Percentiles rank a stretch among this genome's conserved stretches.
Evolutionary conservation across 1,284 basidiomycete species (phyloP).

Genomic region (Cystobasidium slooffiae): DNA sequence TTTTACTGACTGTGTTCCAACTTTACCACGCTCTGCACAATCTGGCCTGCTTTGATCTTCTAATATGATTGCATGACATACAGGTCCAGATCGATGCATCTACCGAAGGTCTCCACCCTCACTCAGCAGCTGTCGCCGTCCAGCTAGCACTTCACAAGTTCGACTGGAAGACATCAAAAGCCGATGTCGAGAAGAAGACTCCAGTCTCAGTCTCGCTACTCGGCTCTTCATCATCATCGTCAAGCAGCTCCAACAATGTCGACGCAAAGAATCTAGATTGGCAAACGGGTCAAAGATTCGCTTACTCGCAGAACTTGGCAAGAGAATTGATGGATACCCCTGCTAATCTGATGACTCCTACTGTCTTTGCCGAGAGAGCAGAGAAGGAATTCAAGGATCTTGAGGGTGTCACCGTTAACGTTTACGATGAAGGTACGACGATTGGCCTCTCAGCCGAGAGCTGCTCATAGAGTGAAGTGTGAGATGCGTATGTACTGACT

Average conservation of each 20-base stretch:
- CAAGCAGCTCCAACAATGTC: not conserved
- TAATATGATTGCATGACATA: not conserved
- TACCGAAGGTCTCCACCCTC: constrained; percentile 71
- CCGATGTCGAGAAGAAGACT: constrained; percentile 54
- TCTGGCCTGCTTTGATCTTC: not conserved
- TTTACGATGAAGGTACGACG: constrained; percentile 79
- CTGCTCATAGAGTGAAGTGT: too few relatives aligned
- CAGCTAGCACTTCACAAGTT: constrained; percentile 74
- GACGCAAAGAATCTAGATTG: constrained; percentile 61
- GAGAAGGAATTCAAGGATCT: constrained; percentile 70
- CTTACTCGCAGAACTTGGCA: constrained; percentile 74
- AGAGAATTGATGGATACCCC: constrained; percentile 77
- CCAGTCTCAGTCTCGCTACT: constrained; percentile 57
- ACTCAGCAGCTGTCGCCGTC: constrained; percentile 77
- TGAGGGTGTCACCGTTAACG: constrained; percentile 70
- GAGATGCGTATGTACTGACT: too few relatives aligned
- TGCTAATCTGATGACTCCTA: constrained; percentile 80
- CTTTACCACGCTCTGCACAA: not conserved
- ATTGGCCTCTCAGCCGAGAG: too few relatives aligned
- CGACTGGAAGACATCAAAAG: constrained; percentile 67
- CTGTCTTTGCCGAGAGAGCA: constrained; percentile 72
- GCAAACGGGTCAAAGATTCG: constrained; percentile 73
- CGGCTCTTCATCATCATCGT: constrained; percentile 29
- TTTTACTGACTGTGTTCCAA: not conserved
- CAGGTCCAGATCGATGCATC: constrained; percentile 67